phyloP scores from a whole-genome alignment of 1,284 basidiomycete genomes.

The Naganishia sp. region DNA sequence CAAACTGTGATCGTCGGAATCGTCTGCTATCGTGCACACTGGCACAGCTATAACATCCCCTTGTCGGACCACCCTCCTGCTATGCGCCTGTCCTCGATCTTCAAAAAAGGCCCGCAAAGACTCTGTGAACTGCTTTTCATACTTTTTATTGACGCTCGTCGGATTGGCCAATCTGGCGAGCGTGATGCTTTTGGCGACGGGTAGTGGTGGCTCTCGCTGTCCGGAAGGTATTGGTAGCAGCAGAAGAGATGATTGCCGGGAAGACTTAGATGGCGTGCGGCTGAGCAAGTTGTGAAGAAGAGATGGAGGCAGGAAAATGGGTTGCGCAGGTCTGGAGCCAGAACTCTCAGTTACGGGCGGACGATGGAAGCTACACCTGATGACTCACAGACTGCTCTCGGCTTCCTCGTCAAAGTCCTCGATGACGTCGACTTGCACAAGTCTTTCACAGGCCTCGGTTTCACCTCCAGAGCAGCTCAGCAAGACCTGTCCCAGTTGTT shows the following conservation, averaged over 20 bases:
- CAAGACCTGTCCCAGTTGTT: conserved; percentile 26
- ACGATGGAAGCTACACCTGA: conserved; percentile 44
- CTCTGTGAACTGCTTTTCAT: conserved; percentile 69
- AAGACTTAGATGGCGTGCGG: conserved; percentile 19
- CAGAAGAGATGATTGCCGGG: conserved; percentile 38
- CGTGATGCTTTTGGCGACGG: conserved; percentile 70
- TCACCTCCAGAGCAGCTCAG: conserved; percentile 35
- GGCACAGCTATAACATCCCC: conserved; percentile 79
- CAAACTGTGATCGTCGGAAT: conserved; percentile 47
- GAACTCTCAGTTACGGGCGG: conserved; percentile 3
- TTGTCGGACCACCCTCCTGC: conserved; percentile 65
- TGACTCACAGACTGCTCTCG: conserved; percentile 40
- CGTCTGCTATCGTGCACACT: conserved; percentile 59
- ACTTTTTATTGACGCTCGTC: conserved; percentile 69
- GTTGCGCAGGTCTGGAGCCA: conserved; percentile 55
- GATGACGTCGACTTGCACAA: conserved; percentile 38
- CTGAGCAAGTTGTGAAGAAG: conserved; percentile 43
- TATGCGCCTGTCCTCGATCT: conserved; percentile 31
- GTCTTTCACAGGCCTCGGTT: conserved; percentile 43
- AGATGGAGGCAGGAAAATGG: conserved; percentile 58
- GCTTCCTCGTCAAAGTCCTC: conserved; percentile 46
- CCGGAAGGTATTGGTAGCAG: conserved; percentile 53
- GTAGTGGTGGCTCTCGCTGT: conserved; percentile 62
- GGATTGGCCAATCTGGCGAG: conserved; percentile 83
- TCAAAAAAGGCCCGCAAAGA: conserved; percentile 71